phyloP scores from a whole-genome alignment of 495 filamentous ascomycete genomes.

The Lasiosphaeria hispida region DNA sequence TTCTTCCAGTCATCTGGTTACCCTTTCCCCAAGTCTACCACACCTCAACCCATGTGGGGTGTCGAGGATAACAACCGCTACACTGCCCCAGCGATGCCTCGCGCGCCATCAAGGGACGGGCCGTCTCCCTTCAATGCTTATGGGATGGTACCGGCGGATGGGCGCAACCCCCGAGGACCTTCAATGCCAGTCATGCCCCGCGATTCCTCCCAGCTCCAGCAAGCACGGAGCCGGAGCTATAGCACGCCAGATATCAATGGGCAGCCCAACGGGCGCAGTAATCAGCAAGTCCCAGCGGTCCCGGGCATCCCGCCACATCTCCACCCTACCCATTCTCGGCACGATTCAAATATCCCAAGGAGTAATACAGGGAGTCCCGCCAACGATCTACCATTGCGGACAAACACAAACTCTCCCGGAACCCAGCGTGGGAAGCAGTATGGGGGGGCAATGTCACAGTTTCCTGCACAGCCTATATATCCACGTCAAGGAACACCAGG shows the following conservation, averaged over 20 bases:
- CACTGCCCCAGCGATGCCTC: conserved; percentile 81
- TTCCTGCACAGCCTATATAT: conserved; percentile 46
- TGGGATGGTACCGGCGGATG: conserved; percentile 49
- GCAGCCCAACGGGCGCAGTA: conserved; percentile 36
- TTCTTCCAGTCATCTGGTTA: conserved; percentile 64
- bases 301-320: conserved; percentile 57
- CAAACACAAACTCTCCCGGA: conserved; percentile 53
- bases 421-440: conserved; percentile 41
- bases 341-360: conserved; percentile 52
- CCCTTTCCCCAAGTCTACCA: conserved; percentile 73
- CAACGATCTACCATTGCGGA: conserved; percentile 48
- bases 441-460: conserved; percentile 45
- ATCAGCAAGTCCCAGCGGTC: conserved; percentile 47
- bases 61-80: conserved; percentile 73
- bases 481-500: conserved; percentile 44
- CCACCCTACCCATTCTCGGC: conserved; percentile 48
- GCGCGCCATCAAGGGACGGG: conserved; percentile 76
- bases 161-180: conserved; percentile 68
- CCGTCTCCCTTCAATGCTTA: conserved; percentile 58
- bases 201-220: conserved; percentile 50
- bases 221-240: conserved; percentile 59
- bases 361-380: conserved; percentile 54
- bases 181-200: conserved; percentile 76
- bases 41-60: conserved; percentile 57
- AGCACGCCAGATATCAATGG: conserved; percentile 62